phyloP scores from a whole-genome alignment of 1,284 basidiomycete genomes.

The Heterobasidion parviporum region DNA sequence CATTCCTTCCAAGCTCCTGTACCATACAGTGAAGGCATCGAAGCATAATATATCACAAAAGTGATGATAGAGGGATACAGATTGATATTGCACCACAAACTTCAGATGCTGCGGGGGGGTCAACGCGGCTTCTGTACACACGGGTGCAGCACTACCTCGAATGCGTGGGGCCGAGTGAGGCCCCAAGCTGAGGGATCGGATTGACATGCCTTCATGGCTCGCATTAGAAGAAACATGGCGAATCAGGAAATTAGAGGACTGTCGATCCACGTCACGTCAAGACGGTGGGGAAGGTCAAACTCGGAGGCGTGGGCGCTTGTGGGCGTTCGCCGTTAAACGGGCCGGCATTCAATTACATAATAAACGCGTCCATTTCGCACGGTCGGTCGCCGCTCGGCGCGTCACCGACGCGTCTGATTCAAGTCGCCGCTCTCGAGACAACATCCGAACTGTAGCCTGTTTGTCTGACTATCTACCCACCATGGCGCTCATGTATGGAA shows the following conservation, averaged over 20 bases:
- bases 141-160: constrained; percentile 5
- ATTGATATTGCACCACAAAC: constrained; percentile 10
- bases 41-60: not conserved
- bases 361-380: not conserved
- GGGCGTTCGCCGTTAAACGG: no score
- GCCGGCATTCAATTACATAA: constrained; percentile 4
- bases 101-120: constrained; percentile 12
- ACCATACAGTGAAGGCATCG: not conserved
- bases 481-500: constrained; percentile 63
- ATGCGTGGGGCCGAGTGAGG: not conserved
- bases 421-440: not conserved
- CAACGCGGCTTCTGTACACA: constrained; percentile 13
- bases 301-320: not conserved
- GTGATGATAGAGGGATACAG: not conserved
- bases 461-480: constrained; percentile 1
- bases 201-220: not conserved
- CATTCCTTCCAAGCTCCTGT: constrained; percentile 5
- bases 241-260: not conserved
- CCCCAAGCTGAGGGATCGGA: not conserved
- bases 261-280: not conserved
- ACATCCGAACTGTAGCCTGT: no score
- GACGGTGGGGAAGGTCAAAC: not conserved
- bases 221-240: not conserved
- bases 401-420: not conserved
- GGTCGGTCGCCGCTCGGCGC: constrained; percentile 4